A percentile compares a stretch with the other conserved stretches of the same genome.
Conservation (phyloP, 2,329 filamentous ascomycete genomes). For the Sarocladium brachiariae region DNA sequence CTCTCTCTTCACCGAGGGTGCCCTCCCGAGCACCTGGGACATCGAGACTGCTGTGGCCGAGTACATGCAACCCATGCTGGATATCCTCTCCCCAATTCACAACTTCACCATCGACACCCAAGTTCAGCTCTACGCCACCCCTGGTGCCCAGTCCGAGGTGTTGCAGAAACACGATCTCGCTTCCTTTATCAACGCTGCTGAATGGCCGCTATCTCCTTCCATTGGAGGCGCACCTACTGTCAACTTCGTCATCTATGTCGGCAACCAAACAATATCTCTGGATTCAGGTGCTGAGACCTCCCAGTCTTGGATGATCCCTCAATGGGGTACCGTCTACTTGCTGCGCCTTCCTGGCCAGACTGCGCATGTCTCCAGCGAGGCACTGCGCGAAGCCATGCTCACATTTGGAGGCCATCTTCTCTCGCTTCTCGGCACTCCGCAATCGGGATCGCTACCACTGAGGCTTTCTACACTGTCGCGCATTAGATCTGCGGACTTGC, state of each 20-base stretch:
- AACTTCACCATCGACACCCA: constrained; percentile 96
- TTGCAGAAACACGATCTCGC: constrained; percentile 81
- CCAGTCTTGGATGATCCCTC: constrained; percentile 82
- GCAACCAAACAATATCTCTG: constrained; percentile 62
- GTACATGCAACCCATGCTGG: constrained; percentile 75
- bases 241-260: constrained; percentile 91
- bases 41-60: constrained; percentile 74
- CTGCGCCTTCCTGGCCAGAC: constrained; percentile 41
- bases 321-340: constrained; percentile 75
- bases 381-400: constrained; percentile 72
- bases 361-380: constrained; percentile 51
- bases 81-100: constrained; percentile 74
- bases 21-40: constrained; percentile 80
- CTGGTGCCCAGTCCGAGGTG: constrained; percentile 54
- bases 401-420: constrained; percentile 89
- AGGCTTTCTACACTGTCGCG: constrained; percentile 78
- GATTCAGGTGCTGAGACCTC: constrained; percentile 37
- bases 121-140: constrained; percentile 84
- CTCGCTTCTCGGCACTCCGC: constrained; percentile 77
- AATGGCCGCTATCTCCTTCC: constrained; percentile 92
- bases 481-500: constrained; percentile 76
- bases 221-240: constrained; percentile 91
- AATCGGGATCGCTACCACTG: constrained; percentile 75
- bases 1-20: constrained; percentile 80
- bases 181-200: constrained; percentile 93